Base-by-base conservation (phyloP, 2,329 filamentous ascomycete genomes). In the Lachnellula suecica region DNA sequence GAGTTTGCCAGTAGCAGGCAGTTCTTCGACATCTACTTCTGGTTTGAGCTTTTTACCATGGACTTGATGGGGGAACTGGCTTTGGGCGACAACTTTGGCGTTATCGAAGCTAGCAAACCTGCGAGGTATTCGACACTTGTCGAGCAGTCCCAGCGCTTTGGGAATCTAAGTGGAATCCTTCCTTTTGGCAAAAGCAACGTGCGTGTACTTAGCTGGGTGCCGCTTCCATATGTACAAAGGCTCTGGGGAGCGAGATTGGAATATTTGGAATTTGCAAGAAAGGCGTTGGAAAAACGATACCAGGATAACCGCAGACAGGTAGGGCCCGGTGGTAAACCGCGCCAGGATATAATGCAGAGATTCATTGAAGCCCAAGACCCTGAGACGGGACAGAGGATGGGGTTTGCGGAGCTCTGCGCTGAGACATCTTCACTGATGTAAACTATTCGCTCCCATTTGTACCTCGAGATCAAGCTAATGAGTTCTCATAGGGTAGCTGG, bases 1-100 rank as follows among this genome's bases (percentile, higher is more conserved):
- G 71, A 75, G 9, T 65, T 66, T 3, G 53, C 57, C 22, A 25
- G 38, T 15, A 56, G 17, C 11, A 22, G 37, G n/a, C 46, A 56
- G 17, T 35, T 50, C 8, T 56, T 56, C 34, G 53, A 56, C 34
- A 56, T 56, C 29, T 56, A 56, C 17, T 56, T 56, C 34, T 56
- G 53, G 53, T 56, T 56, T 29, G 53, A 56, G 46, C 49, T 56
- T 5, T 56, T 56, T 29, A 56, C 53, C 10, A 56, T 56, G 50
- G 53, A 56, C 17, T 20, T 56, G 41, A 53, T 56, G 53, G 53
- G 53, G 2, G 53, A 56, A 19, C 53, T 56, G 17, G 53, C 53
- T 24, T 40, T 56, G 8, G 53, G 53, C 5, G 42, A 52, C 25
- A 53, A 53, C 25, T 56, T 56, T 25, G 49, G 53, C 3, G 49